These are phyloP conservation scores for Lactifluus echinatus DNA, from an alignment of 768 basidiomycete species.

Conservation along the genomic window DNA sequence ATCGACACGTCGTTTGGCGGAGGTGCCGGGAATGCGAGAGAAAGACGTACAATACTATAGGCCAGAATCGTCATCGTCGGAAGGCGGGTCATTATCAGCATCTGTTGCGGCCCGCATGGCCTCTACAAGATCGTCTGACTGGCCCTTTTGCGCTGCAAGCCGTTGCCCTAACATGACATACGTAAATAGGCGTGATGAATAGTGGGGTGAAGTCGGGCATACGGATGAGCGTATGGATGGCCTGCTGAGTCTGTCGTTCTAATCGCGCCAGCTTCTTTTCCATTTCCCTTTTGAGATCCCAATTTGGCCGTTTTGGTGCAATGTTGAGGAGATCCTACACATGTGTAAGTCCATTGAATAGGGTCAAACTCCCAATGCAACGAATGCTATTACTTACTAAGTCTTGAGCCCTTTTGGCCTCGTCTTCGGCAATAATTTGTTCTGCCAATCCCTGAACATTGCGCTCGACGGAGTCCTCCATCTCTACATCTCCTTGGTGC, in stretches of 20 bases:
- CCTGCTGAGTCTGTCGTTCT: slow-evolving; percentile 86
- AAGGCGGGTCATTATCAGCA: slow-evolving; percentile 41
- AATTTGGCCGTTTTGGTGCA: slow-evolving; percentile 92
- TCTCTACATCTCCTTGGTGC: slow-evolving; percentile 47
- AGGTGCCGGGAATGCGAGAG: neutral
- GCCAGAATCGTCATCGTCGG: slow-evolving; percentile 54
- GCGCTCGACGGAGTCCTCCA: slow-evolving; percentile 83
- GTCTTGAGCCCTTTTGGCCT: slow-evolving; percentile 76
- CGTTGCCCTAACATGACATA: slow-evolving; percentile 49
- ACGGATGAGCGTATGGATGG: slow-evolving; percentile 92
- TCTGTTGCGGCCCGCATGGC: slow-evolving; percentile 72
- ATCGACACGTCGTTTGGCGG: neutral
- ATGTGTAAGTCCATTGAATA: slow-evolving; percentile 6
- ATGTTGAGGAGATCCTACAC: slow-evolving; percentile 90
- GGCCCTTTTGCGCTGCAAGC: slow-evolving; percentile 69
- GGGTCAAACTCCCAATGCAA: neutral
- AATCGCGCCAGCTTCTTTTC: slow-evolving; percentile 83
- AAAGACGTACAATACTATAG: neutral
- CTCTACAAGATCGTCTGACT: slow-evolving; percentile 70
- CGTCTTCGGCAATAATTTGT: slow-evolving; percentile 78
- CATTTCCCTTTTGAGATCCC: slow-evolving; percentile 92
- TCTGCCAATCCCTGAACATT: slow-evolving; percentile 78
- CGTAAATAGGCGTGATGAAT: neutral
- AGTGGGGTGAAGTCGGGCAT: slow-evolving; percentile 29
- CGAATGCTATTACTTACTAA: slow-evolving; percentile 45